Conservation (phyloP, 2,329 filamentous ascomycete species). For the Chrysosporium keratinophilum region DNA sequence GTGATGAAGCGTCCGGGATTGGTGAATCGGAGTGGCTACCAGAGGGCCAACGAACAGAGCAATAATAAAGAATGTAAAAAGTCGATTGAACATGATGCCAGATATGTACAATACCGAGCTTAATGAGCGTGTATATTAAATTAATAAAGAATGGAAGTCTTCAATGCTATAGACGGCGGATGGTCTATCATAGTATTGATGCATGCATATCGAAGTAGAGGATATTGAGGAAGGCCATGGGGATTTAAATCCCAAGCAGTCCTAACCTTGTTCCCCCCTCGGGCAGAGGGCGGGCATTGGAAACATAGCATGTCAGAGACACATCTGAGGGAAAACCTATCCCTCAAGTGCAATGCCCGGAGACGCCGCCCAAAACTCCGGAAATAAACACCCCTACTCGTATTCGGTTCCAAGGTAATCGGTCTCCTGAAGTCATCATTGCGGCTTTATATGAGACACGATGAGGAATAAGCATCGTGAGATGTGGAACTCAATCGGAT, state of each 20-base stretch:
- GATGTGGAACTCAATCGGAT: not conserved
- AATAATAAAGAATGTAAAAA: constrained; percentile 6
- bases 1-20: not conserved
- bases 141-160: not conserved
- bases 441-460: not conserved
- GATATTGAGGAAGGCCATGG: not conserved
- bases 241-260: not conserved
- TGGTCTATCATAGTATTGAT: not conserved
- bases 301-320: constrained; percentile 8
- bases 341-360: not conserved
- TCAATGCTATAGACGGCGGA: not conserved
- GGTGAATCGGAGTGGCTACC: not conserved
- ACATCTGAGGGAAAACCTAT: constrained; percentile 5
- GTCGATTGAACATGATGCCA: constrained; percentile 6
- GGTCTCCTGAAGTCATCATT: not conserved
- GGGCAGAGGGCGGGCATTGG: not conserved
- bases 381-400: not conserved
- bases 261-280: not conserved
- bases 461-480: not conserved
- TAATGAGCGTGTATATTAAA: constrained; percentile 6
- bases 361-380: not conserved
- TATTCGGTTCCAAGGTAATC: not conserved
- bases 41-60: not conserved
- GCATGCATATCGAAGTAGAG: not conserved
- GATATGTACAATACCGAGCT: constrained; percentile 4